Conservation (phyloP, 768 basidiomycete species). For the Asterophora parasitica region DNA sequence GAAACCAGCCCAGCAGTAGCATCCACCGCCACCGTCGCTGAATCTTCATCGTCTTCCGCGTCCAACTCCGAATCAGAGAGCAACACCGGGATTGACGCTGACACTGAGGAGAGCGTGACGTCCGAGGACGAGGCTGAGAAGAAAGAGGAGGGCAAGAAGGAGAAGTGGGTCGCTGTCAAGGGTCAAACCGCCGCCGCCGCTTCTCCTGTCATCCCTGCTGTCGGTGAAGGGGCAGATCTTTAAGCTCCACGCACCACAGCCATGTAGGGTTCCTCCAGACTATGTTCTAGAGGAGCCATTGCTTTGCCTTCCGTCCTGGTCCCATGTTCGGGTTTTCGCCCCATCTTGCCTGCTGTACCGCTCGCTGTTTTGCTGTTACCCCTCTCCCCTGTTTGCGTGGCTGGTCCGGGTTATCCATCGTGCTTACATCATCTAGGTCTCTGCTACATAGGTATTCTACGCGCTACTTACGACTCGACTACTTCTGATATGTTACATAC, state of each 20-base stretch:
- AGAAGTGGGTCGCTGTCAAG: constrained; percentile 80
- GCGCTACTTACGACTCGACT: constrained; percentile 12
- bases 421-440: constrained; percentile 6
- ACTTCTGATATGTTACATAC: constrained; percentile 10
- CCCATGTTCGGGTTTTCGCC: constrained; percentile 5
- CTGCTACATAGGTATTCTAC: constrained; percentile 6
- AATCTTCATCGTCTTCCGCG: constrained; percentile 31
- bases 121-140: constrained; percentile 69
- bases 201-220: constrained; percentile 16
- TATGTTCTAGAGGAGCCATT: not conserved
- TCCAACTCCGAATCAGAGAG: constrained; percentile 60
- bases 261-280: constrained; percentile 7
- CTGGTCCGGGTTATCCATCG: constrained; percentile 15
- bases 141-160: constrained; percentile 37
- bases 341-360: constrained; percentile 13
- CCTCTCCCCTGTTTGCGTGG: constrained; percentile 20
- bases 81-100: constrained; percentile 62
- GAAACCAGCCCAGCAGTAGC: constrained; percentile 27
- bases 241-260: constrained; percentile 7
- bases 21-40: constrained; percentile 18
- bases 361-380: constrained; percentile 15
- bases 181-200: constrained; percentile 29
- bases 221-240: constrained; percentile 11
- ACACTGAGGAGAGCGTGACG: constrained; percentile 71
- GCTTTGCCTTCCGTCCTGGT: not conserved